A percentile compares a stretch with the other conserved stretches of the same genome.
Conservation (phyloP, 306 rosid species). For the Mucuna pruriens region DNA sequence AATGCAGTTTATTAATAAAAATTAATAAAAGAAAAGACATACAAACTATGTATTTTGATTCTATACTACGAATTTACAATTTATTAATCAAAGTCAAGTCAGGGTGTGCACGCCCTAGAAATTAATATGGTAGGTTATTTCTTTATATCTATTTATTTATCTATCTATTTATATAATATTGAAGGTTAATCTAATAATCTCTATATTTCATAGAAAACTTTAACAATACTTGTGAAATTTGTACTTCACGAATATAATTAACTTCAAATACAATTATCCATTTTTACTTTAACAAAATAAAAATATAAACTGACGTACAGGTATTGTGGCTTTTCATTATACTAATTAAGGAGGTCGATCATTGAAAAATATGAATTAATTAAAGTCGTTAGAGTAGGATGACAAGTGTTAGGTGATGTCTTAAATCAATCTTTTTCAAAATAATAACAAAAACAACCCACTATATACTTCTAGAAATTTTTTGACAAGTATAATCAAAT, state of each 20-base stretch:
- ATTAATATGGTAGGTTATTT: too few relatives aligned
- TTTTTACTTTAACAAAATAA: neutral
- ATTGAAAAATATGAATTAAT: neutral
- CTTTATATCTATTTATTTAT: too few relatives aligned
- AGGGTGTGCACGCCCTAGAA: too few relatives aligned
- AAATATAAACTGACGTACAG: neutral
- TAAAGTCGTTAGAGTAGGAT: neutral
- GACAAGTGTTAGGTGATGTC: neutral
- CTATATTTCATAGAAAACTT: too few relatives aligned
- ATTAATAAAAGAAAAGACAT: neutral
- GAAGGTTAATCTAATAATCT: too few relatives aligned
- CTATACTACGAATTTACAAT: too few relatives aligned
- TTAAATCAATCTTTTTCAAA: constrained; percentile 15
- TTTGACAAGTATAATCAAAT: neutral
- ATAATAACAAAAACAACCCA: neutral
- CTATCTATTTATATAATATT: too few relatives aligned
- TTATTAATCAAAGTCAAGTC: too few relatives aligned
- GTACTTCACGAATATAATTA: neutral
- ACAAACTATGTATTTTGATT: neutral
- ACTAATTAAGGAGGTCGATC: neutral
- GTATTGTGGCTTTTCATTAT: neutral
- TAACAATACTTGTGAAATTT: neutral
- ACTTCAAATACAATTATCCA: neutral
- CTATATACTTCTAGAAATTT: neutral
- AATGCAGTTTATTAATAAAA: too few relatives aligned